Evolutionary conservation across 1,284 basidiomycete species (phyloP).

Genomic region (Sporisorium sorghi): DNA sequence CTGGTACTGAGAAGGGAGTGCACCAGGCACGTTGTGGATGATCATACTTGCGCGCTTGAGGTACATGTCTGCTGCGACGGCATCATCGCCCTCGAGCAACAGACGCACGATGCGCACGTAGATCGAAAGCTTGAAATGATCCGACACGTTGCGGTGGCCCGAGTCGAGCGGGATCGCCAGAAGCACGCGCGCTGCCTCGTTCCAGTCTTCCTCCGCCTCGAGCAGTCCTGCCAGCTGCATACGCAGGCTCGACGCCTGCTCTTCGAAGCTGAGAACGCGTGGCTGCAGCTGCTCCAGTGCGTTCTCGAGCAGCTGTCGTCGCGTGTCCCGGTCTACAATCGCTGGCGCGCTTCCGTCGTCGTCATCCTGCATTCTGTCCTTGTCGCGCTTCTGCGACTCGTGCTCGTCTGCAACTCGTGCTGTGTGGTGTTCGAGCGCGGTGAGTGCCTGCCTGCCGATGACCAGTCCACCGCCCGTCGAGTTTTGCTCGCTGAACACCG

Average conservation of each 20-base stretch:
- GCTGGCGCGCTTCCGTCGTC: conserved; percentile 38
- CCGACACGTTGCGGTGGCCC: conserved; percentile 81
- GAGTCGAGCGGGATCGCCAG: conserved; percentile 91
- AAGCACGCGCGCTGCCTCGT: conserved; percentile 86
- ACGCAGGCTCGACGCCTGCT: conserved; percentile 85
- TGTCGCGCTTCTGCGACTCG: conserved; percentile 72
- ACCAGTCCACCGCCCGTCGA: conserved; percentile 77
- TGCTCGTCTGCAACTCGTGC: conserved; percentile 74
- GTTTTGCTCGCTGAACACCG: conserved; percentile 79
- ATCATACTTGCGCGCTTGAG: conserved; percentile 94
- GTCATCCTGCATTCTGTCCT: conserved; percentile 30
- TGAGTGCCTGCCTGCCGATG: conserved; percentile 83
- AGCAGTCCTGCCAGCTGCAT: conserved; percentile 88
- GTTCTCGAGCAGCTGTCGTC: conserved; percentile 77
- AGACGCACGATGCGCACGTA: conserved; percentile 95
- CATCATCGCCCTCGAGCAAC: conserved; percentile 93
- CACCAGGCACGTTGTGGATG: conserved; percentile 73
- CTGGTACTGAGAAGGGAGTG: conserved; percentile 29
- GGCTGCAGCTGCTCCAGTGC: conserved; percentile 80
- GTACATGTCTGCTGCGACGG: conserved; percentile 92
- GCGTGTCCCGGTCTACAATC: conserved; percentile 47
- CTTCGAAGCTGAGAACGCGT: conserved; percentile 87
- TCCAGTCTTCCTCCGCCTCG: conserved; percentile 92
- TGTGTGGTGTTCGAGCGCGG: conserved; percentile 75
- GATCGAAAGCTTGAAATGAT: conserved; percentile 86